Evolutionary conservation across 1,284 basidiomycete genomes (phyloP), one percentile per base, ranked within the genome.

Genomic region (Ceratobasidium sp.): DNA sequence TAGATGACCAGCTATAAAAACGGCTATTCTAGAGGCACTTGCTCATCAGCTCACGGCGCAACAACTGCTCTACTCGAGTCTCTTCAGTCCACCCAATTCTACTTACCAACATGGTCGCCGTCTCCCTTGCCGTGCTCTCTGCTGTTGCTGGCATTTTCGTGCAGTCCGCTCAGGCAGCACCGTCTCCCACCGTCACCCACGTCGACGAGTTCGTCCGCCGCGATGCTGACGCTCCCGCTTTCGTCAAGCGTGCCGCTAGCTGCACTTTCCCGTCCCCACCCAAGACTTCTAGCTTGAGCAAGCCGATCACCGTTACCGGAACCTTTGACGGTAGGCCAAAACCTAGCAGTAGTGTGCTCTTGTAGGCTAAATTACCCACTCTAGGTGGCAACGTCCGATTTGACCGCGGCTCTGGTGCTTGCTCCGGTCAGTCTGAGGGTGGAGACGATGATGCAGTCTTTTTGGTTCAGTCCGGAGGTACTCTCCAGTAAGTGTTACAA

Each of bases 401-500:
- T 37, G 65, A 67, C 43, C 65, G 65, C 25, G 25, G 25, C 25
- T 29, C 25, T 29, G 25, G 25, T 29, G 25, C 25, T 29, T 29
- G 25, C 25, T 29, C 25, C 25, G 25, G 25, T 29, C 25, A 29
- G 25, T 29, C 25, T 29, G 25, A 29, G 25, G 25, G 25, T 29
- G 25, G 25, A 29, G 25, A 29, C 25, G 25, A 29, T 29, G 25
- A 29, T 29, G 25, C 25, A 29, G 25, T 29, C 25, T 29, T 29
- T 29, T 29, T 29, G 25, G 25, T 29, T 29, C 25, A 29, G 25
- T 83, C 84, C 49, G 85, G 85, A 34, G 85, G 83, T 32, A 85
- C 84, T 25, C 79, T 85, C 32, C 57, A 77, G 73, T 67, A 51
- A 51, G 65, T 52, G 19, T 29, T 37, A 32, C 22, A 7, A 6